Evolutionary conservation across 306 rosid genomes (phyloP), one percentile per base, ranked within the genome.

Genomic region (Cucurbita pepo): DNA sequence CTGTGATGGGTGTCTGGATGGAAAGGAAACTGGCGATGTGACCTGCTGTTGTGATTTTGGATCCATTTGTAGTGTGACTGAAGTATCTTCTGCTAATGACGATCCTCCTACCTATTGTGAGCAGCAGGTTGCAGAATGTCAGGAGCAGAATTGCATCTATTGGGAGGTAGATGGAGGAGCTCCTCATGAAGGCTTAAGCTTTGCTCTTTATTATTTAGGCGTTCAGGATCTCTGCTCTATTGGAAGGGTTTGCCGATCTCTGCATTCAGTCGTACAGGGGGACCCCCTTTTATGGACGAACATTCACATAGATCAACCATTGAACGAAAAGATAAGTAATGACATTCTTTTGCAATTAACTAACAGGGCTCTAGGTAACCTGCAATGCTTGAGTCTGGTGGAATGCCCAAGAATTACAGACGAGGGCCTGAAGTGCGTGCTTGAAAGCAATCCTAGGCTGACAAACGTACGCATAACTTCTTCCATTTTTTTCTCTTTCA

Each of bases 351-450:
- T 88, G 81, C 86, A 83, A 60, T 79, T 95, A 72, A 75, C 89
- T 11, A 72, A 79, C 52, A 81, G 85, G 78, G 95, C 97, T 80
- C 89, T 81, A 69, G 95, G 99, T 56, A 79, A 73, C 79, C 88
- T 95, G 62, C 86, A 83, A 72, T 80, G 91, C 81, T 76, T 95
- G 95, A 95, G 88, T 80, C 84, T 95, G 56, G 89, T 86, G 72
- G 91, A 86, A 77, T 95, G 99, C 81, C 72, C 83, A 8, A 85
- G 83, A 86, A 91, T 95, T 65, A 95, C 99, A 21, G 97, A 95
- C 63, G 89, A 89, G 76, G 91, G 95, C 76, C 79, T 95, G 62
- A 91, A 73, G 83, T 82, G 85, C 8, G 91, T 95, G 80, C 91
- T 91, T 79, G 87, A 86, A 82, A 82, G 74, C 71, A 95, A 91